Base-by-base conservation (phyloP, 352 stramenopile genomes). In the Blastocystis sp. region DNA sequence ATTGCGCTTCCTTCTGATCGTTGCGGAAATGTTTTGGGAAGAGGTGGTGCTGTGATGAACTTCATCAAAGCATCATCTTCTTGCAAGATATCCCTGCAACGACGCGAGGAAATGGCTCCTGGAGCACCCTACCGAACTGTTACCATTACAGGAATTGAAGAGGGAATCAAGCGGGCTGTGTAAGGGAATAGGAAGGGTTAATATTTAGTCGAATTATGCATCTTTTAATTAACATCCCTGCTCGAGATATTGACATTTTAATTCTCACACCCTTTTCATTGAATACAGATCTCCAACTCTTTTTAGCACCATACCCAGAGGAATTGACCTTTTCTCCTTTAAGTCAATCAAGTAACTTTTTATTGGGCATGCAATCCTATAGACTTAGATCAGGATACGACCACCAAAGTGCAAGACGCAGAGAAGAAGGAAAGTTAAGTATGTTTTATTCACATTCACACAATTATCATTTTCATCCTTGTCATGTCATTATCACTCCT, bases 151-250 rank as follows among this genome's bases (percentile, higher is more conserved):
- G 68, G 68, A 48, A 57, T 7, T 1, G 33, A 40, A 53, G 44
- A 79, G 37, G 68, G 68, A 17, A 79, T 79, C 68, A 27, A 58
- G 40, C 37, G 30, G 44, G 68, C 68, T 9, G 68, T 79, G 68
- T 79, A 56, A 0, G 68, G 0, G 40, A 60, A 3, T 17, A 0
- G 1, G 22, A 40, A 56, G 68, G 13, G 30, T 44, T 58, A 27
- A 56, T 11, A 33, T 37, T 35, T 60, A 79, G 68, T 24, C 37
- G 68, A 9, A 24, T 79, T 5, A 79, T 79, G 37, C 68, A 79
- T 27, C 68, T 79, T 13, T 33, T 79, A 19, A 79, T 79, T 13
- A 79, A 79, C 33, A 40, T 79, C 7, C 68, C 68, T 27, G 5
- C 68, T 7, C 11, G 22, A 15, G 68, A 79, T 35, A 79, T 79